A percentile compares a stretch with the other conserved stretches of the same genome.
Conservation (phyloP, 768 basidiomycete genomes). For the Phaeotremella skinneri region DNA sequence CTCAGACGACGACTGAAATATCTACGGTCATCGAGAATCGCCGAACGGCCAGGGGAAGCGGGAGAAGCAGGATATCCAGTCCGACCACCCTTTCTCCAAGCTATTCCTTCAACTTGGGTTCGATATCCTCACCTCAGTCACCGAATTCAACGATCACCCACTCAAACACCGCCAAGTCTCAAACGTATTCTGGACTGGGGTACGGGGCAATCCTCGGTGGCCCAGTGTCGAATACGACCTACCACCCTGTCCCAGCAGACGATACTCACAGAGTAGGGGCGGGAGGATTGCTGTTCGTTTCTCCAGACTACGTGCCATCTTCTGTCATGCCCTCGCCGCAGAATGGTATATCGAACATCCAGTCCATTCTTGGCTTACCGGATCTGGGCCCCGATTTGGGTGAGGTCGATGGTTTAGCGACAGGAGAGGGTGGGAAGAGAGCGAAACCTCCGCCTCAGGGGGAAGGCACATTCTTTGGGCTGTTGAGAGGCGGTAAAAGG, state of each 20-base stretch:
- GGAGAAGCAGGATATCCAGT: constrained; percentile 37
- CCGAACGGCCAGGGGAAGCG: constrained; percentile 17
- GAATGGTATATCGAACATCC: too few species aligned
- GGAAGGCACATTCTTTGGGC: constrained; percentile 50
- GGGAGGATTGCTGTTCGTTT: constrained; percentile 51
- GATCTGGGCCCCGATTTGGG: constrained; percentile 44
- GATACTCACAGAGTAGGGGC: constrained; percentile 75
- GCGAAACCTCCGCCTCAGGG: constrained; percentile 25
- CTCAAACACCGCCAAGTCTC: too few species aligned
- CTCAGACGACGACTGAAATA: constrained; percentile 61
- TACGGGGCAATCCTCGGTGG: neutral
- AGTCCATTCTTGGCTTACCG: constrained; percentile 29
- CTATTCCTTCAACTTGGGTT: neutral
- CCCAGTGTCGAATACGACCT: constrained; percentile 38
- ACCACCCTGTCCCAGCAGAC: constrained; percentile 67
- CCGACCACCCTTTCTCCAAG: constrained; percentile 13
- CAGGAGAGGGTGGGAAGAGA: constrained; percentile 5
- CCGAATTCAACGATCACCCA: neutral
- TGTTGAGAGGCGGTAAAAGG: constrained; percentile 24
- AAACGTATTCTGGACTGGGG: neutral
- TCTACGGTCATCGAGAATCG: constrained; percentile 30
- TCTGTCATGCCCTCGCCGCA: neutral
- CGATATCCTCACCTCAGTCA: neutral
- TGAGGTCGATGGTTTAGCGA: neutral
- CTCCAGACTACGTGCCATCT: constrained; percentile 6